Evolutionary conservation across 495 filamentous ascomycete genomes (phyloP).

Genomic region (Xylaria cubensis): DNA sequence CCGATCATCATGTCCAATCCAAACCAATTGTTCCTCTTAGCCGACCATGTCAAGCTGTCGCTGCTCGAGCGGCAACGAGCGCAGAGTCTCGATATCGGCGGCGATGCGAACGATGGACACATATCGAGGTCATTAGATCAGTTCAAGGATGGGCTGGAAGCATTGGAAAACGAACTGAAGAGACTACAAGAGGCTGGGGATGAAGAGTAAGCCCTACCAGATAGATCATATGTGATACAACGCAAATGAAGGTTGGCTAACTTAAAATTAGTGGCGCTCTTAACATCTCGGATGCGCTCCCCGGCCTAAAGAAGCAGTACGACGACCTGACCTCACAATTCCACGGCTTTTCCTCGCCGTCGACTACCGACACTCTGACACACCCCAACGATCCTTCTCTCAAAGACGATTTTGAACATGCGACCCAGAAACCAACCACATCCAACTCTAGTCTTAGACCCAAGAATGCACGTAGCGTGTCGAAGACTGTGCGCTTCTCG

Average conservation of each 20-base stretch:
- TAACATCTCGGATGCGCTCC: constrained; percentile 55
- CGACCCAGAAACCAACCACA: constrained; percentile 56
- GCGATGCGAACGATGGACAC: constrained; percentile 86
- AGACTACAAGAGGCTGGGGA: constrained; percentile 69
- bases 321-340: constrained; percentile 65
- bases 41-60: constrained; percentile 80
- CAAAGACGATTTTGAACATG: constrained; percentile 69
- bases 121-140: constrained; percentile 89
- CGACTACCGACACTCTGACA: constrained; percentile 57
- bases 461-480: constrained; percentile 36
- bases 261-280: constrained; percentile 48
- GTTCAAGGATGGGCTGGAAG: constrained; percentile 80
- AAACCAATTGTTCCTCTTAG: constrained; percentile 73
- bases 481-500: constrained; percentile 91
- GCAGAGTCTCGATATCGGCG: constrained; percentile 77
- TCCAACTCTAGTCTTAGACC: constrained; percentile 41
- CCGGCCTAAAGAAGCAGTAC: constrained; percentile 63
- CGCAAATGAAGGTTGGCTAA: constrained; percentile 23
- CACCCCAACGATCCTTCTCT: constrained; percentile 73
- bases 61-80: constrained; percentile 89
- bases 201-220: constrained; percentile 44
- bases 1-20: constrained; percentile 56
- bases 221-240: background rate
- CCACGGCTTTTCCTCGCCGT: constrained; percentile 62
- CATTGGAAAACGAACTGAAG: constrained; percentile 70